Evolutionary conservation across 2,329 filamentous ascomycete genomes (phyloP).

Genomic region (Alternaria postmessia): DNA sequence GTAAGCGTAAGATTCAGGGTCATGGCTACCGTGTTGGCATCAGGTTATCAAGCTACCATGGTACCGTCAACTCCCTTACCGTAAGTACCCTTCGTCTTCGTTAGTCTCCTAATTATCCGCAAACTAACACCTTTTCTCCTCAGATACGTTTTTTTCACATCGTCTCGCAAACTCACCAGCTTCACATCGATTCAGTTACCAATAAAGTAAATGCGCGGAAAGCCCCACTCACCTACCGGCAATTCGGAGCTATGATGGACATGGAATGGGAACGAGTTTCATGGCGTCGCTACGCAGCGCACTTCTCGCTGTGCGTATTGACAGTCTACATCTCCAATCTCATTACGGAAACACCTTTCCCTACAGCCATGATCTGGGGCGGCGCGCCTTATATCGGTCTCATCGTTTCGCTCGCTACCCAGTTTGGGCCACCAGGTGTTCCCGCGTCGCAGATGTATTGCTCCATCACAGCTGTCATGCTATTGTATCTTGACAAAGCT

Average conservation of each 20-base stretch:
- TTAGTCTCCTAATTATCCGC: background rate
- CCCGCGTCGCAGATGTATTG: background rate
- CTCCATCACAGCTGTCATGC: background rate
- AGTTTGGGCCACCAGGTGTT: background rate
- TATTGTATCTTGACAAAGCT: background rate
- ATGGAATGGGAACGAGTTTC: background rate
- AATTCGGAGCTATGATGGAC: background rate
- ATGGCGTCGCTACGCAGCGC: background rate
- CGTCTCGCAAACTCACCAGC: background rate
- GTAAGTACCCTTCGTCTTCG: background rate
- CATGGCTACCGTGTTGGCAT: background rate
- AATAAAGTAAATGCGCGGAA: background rate
- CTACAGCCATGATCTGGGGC: background rate
- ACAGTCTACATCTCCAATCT: background rate
- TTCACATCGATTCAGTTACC: background rate
- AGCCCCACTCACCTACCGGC: background rate
- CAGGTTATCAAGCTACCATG: background rate
- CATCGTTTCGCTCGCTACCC: background rate
- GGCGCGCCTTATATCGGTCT: background rate
- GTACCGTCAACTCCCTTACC: background rate
- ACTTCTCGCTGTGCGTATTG: background rate
- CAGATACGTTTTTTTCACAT: background rate
- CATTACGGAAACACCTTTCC: background rate
- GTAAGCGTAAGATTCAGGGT: too few species aligned
- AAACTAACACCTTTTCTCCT: background rate